Base-by-base conservation (phyloP, 83 land plant genomes). In the Isoetes engelmannii region DNA sequence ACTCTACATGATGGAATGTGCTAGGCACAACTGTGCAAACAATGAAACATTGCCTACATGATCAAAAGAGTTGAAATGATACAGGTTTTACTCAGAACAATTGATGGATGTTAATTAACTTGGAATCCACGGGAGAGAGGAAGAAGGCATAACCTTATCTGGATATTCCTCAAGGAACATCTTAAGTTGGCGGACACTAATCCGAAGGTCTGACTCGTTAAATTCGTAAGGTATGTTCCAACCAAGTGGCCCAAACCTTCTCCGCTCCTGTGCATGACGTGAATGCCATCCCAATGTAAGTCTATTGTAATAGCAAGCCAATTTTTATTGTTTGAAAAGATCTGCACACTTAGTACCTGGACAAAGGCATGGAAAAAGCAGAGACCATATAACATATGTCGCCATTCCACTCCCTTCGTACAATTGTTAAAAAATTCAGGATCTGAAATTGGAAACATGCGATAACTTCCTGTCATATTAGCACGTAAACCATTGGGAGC, bases 351-450 rank as follows among this genome's bases (percentile, higher is more conserved):
- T 28, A 28, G 0, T 28, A 77, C 78, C 69, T 74, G 81, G 17
- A 74, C 78, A 69, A 63, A 53, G 45, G 78, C 81, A 64, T 79
- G 81, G 45, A 74, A 78, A 57, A 78, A 78, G 37, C 81, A 78
- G 1, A 78, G 71, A n/a, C 59, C 72, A 45, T 78, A 78, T 4
- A 78, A 77, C 81, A 78, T 78, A 6, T 77, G 63, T 46, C 81
- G 48, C 81, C 81, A 78, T 21, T 61, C 47, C 9, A 12, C 19
- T 0, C 77, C 81, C 41, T 73, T 68, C 0, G 81, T 50, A 46
- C 81, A 78, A 4, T 75, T 55, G 6, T 50, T 61, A 55, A 78
- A 78, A 44, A 78, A 78, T 13, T 69, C 77, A 0, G 61, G 13
- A 46, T 78, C 77, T 0, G 81, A 78, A 17, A 78, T 74, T 13